These are phyloP conservation scores for Trichosporon coremiiforme DNA, from an alignment of 1,284 basidiomycete genomes.

Conservation along the genomic window DNA sequence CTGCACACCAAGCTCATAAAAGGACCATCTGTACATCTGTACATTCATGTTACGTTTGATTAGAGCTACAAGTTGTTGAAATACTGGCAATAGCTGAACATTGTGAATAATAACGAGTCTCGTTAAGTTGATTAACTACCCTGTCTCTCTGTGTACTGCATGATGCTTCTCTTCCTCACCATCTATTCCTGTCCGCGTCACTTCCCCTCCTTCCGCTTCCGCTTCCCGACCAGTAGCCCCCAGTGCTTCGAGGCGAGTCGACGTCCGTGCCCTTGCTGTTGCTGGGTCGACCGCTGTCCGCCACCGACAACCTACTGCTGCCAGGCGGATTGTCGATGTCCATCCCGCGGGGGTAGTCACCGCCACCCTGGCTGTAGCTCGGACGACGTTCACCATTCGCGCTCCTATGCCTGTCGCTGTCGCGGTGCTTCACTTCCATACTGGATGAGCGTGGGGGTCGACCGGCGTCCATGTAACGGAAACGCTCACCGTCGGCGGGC, in stretches of 20 bases:
- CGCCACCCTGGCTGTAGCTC: not conserved
- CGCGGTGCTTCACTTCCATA: conserved; percentile 3
- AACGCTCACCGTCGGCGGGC: not conserved
- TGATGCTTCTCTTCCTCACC: not conserved
- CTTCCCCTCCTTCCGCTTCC: not conserved
- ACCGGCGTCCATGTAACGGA: not conserved
- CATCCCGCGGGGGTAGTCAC: not conserved
- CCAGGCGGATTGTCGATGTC: not conserved
- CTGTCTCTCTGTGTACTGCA: not conserved
- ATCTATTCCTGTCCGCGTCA: not conserved
- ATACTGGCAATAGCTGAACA: conserved; percentile 15
- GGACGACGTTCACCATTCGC: not conserved
- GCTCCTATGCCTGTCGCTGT: not conserved
- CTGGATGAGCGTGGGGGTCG: not conserved
- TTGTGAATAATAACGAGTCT: not conserved
- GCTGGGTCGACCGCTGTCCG: not conserved
- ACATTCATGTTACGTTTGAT: conserved; percentile 6
- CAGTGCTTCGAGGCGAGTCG: not conserved
- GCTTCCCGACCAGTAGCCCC: not conserved
- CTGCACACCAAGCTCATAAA: not conserved
- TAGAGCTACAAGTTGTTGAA: conserved; percentile 19
- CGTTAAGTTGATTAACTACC: conserved; percentile 14
- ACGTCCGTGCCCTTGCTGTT: conserved; percentile 11
- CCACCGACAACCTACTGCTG: not conserved
- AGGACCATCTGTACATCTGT: conserved; percentile 8